Evolutionary conservation across 139 green algal species (phyloP).

Genomic region (Astrephomene gubernaculifera): DNA sequence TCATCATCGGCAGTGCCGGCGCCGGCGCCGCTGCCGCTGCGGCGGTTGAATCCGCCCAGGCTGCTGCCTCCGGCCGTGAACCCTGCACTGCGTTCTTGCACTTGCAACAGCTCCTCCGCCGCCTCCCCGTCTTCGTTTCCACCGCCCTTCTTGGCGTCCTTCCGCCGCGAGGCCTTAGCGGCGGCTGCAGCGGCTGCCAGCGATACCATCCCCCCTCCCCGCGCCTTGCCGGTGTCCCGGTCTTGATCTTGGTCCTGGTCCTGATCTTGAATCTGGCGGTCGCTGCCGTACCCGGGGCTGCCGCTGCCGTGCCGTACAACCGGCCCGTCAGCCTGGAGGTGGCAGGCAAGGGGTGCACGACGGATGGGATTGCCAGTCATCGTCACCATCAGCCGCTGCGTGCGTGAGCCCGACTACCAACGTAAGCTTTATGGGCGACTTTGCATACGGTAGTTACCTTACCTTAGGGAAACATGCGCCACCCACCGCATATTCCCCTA

Average conservation of each 20-base stretch:
- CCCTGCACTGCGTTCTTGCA: not conserved
- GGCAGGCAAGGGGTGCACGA: too few relatives aligned
- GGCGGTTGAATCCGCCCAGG: not conserved
- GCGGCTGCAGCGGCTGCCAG: not conserved
- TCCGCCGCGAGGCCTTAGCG: not conserved
- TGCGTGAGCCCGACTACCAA: too few relatives aligned
- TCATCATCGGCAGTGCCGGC: not conserved
- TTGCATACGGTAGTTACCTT: too few relatives aligned
- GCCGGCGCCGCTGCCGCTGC: not conserved
- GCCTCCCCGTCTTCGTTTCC: not conserved
- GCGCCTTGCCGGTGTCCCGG: not conserved
- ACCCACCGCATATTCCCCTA: too few relatives aligned
- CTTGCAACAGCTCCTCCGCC: slow-evolving; percentile 5
- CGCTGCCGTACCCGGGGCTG: not conserved
- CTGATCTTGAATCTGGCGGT: not conserved
- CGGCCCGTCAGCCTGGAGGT: not conserved
- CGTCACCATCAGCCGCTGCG: too few relatives aligned
- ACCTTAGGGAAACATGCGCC: too few relatives aligned
- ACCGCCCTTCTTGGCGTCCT: too few relatives aligned
- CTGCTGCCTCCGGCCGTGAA: not conserved
- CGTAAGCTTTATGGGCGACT: too few relatives aligned
- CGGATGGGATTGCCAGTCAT: too few relatives aligned
- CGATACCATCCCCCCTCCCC: not conserved
- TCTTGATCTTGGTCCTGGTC: slow-evolving; percentile 19
- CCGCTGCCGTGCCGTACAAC: not conserved